These are phyloP conservation scores for Colletotrichum destructivum DNA, from an alignment of 2,329 filamentous ascomycete species.

Conservation along the genomic window DNA sequence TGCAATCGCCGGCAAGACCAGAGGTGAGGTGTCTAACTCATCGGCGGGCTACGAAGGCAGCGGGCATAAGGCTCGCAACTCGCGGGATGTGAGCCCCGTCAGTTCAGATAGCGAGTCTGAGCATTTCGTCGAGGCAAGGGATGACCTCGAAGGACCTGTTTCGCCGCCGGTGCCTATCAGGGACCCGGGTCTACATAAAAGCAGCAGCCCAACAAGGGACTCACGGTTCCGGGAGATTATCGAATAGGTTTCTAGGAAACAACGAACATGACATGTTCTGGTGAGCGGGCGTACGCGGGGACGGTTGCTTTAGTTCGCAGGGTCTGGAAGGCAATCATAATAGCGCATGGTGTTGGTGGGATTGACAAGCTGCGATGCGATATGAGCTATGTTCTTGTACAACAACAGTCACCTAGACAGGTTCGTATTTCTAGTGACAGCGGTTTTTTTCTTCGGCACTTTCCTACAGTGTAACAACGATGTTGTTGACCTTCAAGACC, in stretches of 20 bases:
- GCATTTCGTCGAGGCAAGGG: conserved; percentile 64
- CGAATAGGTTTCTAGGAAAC: conserved; percentile 39
- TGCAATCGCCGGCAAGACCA: conserved; percentile 58
- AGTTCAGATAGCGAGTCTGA: conserved; percentile 47
- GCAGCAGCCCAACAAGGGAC: conserved; percentile 68
- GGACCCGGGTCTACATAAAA: conserved; percentile 53
- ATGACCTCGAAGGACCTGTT: conserved; percentile 47
- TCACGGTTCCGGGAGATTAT: conserved; percentile 74
- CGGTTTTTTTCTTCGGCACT: no score
- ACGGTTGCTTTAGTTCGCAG: no score
- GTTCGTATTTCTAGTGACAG: background rate
- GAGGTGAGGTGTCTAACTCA: background rate
- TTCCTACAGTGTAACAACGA: background rate
- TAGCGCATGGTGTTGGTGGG: background rate
- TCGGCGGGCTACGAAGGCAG: conserved; percentile 49
- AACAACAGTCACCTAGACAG: background rate
- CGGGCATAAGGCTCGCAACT: conserved; percentile 45
- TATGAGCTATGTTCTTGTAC: background rate
- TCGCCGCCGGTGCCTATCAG: conserved; percentile 57
- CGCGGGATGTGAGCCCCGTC: conserved; percentile 55
- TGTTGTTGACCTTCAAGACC: no score
- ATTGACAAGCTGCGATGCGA: background rate
- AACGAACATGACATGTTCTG: background rate
- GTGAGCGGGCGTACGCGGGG: background rate
- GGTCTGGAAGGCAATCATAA: background rate